A percentile compares a stretch with the other conserved stretches of the same genome.
These are phyloP conservation scores for Dryas drummondii DNA, from an alignment of 306 rosid species.

Conservation along the genomic window DNA sequence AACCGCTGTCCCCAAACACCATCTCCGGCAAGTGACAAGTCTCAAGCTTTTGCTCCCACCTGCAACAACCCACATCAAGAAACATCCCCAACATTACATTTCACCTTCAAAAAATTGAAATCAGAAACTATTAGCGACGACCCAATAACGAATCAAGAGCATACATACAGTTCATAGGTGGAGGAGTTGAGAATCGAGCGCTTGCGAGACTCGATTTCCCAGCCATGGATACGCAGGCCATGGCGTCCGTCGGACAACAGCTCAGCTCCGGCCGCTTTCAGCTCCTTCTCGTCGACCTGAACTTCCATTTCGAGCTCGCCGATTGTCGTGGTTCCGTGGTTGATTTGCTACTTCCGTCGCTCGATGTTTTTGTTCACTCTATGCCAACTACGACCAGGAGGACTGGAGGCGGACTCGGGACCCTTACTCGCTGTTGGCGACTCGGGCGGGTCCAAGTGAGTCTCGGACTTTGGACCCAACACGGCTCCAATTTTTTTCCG, in stretches of 20 bases:
- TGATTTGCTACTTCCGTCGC: too few relatives aligned
- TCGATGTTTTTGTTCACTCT: background rate
- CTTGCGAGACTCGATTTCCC: slow-evolving; percentile 79
- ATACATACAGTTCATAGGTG: slow-evolving; percentile 50
- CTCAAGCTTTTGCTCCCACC: slow-evolving; percentile 86
- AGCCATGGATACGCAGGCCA: slow-evolving; percentile 76
- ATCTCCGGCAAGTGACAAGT: slow-evolving; percentile 93
- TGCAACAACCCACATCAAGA: slow-evolving; percentile 23
- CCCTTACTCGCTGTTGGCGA: background rate
- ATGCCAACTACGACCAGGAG: too few relatives aligned
- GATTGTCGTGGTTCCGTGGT: background rate
- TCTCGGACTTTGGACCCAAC: background rate
- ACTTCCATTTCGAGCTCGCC: slow-evolving; percentile 50
- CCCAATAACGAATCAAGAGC: background rate
- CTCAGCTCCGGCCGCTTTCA: slow-evolving; percentile 88
- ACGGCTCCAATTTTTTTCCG: background rate
- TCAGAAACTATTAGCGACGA: background rate
- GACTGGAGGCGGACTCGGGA: too few relatives aligned
- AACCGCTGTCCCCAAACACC: slow-evolving; percentile 84
- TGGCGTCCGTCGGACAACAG: slow-evolving; percentile 55
- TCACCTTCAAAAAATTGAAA: background rate
- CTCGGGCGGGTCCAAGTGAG: background rate
- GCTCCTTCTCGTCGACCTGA: slow-evolving; percentile 60
- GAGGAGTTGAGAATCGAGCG: slow-evolving; percentile 74
- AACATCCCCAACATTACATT: background rate